Evolutionary conservation across 441 rosid species (phyloP).

Genomic region (Rhodomyrtus psidioides): DNA sequence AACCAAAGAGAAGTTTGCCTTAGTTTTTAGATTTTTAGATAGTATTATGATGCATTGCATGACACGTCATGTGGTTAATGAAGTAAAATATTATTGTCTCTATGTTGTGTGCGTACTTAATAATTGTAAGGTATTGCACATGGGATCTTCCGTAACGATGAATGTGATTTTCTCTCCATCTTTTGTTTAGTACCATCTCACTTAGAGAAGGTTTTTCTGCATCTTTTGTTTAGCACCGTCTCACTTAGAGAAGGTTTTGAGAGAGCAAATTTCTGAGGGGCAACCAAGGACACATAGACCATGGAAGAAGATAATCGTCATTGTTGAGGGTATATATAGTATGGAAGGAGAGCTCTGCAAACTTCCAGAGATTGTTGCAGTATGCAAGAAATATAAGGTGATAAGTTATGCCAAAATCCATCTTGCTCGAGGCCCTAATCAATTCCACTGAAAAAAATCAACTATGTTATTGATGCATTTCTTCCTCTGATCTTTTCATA

Average conservation of each 20-base stretch:
- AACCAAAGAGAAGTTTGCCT: not conserved
- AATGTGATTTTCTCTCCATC: not conserved
- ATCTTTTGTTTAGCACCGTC: conserved; percentile 45
- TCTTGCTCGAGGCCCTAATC: not conserved
- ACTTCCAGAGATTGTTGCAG: conserved; percentile 72
- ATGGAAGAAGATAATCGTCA: conserved; percentile 83
- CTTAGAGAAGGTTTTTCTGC: not conserved
- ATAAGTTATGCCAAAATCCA: not conserved
- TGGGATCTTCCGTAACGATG: not conserved
- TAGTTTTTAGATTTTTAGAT: not conserved
- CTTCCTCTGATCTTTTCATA: conserved; percentile 8
- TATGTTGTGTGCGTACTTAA: not conserved
- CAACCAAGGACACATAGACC: conserved; percentile 91
- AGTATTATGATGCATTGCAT: not conserved
- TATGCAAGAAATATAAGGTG: conserved; percentile 84
- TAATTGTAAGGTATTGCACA: not conserved
- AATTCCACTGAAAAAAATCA: not conserved
- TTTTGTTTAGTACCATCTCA: not conserved
- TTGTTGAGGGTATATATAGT: conserved; percentile 87
- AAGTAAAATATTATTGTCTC: not conserved
- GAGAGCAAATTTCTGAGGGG: conserved; percentile 87
- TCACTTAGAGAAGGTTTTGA: conserved; percentile 81
- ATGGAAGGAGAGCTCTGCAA: conserved; percentile 89
- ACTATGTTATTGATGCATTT: not conserved
- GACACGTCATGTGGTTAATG: not conserved